Conservation (phyloP, 257 asterid species). For the Leonotis leonurus region DNA sequence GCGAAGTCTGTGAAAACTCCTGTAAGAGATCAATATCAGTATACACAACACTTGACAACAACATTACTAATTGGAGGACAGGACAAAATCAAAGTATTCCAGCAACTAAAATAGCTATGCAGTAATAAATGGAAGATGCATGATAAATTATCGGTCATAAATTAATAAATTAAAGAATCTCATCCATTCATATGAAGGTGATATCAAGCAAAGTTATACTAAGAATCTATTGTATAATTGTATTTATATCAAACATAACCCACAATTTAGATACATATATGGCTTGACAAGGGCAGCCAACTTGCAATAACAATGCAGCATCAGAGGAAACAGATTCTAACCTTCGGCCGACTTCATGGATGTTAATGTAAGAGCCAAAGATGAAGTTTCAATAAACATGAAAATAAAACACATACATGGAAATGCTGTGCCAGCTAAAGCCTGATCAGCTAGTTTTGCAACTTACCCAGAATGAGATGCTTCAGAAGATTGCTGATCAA, state of each 20-base stretch:
- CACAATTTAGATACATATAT: background rate
- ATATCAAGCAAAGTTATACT: background rate
- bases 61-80: background rate
- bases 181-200: background rate
- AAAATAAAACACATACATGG: background rate
- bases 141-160: background rate
- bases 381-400: constrained; percentile 3
- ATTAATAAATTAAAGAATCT: background rate
- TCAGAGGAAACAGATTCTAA: background rate
- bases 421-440: constrained; percentile 1
- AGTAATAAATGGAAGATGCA: background rate
- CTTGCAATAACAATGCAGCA: background rate
- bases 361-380: background rate
- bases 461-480: constrained; percentile 72
- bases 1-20: constrained; percentile 69
- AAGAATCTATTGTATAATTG: background rate
- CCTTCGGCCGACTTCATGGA: background rate
- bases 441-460: constrained; percentile 8
- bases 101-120: background rate
- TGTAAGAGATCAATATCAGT: constrained; percentile 26
- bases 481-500: constrained; percentile 68
- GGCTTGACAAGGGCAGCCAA: background rate
- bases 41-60: constrained; percentile 2
- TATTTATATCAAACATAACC: background rate
- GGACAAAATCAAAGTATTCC: constrained; percentile 2